Base-by-base conservation (phyloP, 2,329 filamentous ascomycete species). In the Coniochaeta sp. region DNA sequence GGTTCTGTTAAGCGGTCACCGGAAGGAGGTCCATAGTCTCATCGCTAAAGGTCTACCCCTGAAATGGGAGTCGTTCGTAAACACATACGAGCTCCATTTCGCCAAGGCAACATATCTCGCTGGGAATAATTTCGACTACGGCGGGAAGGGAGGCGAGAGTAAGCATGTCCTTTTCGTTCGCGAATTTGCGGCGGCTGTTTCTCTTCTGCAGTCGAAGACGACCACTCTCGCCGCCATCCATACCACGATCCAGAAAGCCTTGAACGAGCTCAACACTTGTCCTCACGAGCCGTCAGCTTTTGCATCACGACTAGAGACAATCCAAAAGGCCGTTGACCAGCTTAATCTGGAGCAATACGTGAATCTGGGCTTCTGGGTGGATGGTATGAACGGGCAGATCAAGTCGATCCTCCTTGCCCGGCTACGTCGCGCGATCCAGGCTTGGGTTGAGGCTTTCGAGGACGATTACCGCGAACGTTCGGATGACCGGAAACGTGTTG, bases 21-120 rank as follows among this genome's bases (percentile, higher is more conserved):
- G 92, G 66, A 96, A 96, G 65, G 91, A 97, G 63, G 91, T 95
- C 1, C 93, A 96, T 69, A 78, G 79, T 50, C 82, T 96, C 63
- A 87, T 99, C 62, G 81, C 82, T 22, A 97, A 96, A 74, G 95
- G 96, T 62, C 84, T 98, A 33, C 91, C 91, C 1, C 77, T 99
- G 31, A 88, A 92, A 68, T 99, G 95, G 95, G 95, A 99, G 70
- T 96, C 95, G 0, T 98, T 99, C 68, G 91, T 99, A 59, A 93
- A 97, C 72, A 93, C 92, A 1, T 97, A 97, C 72, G 95, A 99
- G 72, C 81, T 97, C 34, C 93, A 93, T 66, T 85, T 93, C 64
- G 89, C 89, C 86, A 64, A 84, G 83, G 68, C 79, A 73, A 64
- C 81, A 3, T 81, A 84, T 59, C 74, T 85, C 44, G 76, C 85